These are phyloP conservation scores for Inonotus hispidus DNA, from an alignment of 1,284 basidiomycete species.

Conservation along the genomic window DNA sequence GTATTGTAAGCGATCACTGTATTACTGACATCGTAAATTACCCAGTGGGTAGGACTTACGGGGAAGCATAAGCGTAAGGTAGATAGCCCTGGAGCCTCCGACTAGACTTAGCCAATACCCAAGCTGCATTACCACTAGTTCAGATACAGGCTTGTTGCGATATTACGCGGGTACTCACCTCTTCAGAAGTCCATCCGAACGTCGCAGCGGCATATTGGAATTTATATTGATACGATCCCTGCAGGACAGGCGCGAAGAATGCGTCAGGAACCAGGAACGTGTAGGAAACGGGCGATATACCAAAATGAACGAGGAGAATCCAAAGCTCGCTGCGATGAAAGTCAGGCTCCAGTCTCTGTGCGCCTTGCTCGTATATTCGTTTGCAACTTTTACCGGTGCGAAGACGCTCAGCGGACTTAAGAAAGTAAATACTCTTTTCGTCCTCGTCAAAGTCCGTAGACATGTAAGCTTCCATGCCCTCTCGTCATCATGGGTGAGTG, in stretches of 20 bases:
- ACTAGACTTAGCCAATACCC: conserved; percentile 72
- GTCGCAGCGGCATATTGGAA: conserved; percentile 64
- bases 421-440: conserved; percentile 46
- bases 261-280: background rate
- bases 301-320: conserved; percentile 46
- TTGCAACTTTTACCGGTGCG: conserved; percentile 38
- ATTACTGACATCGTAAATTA: background rate
- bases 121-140: conserved; percentile 37
- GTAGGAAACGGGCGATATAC: conserved; percentile 35
- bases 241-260: background rate
- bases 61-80: conserved; percentile 64
- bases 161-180: conserved; percentile 34
- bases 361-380: conserved; percentile 35
- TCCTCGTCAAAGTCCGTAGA: conserved; percentile 15
- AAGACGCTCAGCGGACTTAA: conserved; percentile 64
- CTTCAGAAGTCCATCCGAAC: conserved; percentile 72
- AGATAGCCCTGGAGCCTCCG: conserved; percentile 53
- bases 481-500: conserved; percentile 17
- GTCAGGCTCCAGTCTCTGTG: conserved; percentile 68
- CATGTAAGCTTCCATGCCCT: conserved; percentile 15
- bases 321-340: conserved; percentile 51
- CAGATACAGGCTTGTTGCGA: background rate
- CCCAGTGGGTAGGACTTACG: conserved; percentile 34
- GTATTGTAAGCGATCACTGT: background rate
- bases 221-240: conserved; percentile 63